Base-by-base conservation (phyloP, 345 rosid species). In the Arabidopsis suecica region DNA sequence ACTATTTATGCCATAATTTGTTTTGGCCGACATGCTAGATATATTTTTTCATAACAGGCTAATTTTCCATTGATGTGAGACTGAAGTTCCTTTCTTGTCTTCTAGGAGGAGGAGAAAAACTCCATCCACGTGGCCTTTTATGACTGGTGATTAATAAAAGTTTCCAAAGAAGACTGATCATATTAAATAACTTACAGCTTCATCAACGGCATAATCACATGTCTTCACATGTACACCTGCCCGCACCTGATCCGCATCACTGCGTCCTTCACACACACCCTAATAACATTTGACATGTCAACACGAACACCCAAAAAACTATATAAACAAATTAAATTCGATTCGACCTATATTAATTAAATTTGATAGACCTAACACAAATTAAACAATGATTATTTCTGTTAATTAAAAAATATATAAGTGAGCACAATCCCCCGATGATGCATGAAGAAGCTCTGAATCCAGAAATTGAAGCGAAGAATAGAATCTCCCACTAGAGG, bases 391-490 rank as follows among this genome's bases (percentile, higher is more conserved):
- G 44, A 62, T 53, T 68, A 32, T 5, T 44, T n/a, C 1, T 12
- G 7, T 57, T 32, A 36, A 10, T 34, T 34, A 28, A 50, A 59
- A 58, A 10, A 45, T 18, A 65, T 44, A 41, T 25, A 32, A 74
- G 32, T 28, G 44, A 76, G 45, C 65, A 62, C 33, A 75, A 63
- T 74, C 67, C 66, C 69, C 47, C 36, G 74, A 80, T 68, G 87
- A 76, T 70, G 86, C 79, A 73, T 62, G 65, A 74, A 40, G 76
- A 77, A 82, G 70, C 84, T 79, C 71, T 40, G 69, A 72, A 72
- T 73, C 45, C 73, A 72, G 55, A 68, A 61, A 50, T 73, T 50
- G 16, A 78, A 51, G 50, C 69, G 51, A 72, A 32, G 76, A 50
- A 78, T 57, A 40, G 1, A 58, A 59, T 59, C 77, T 58, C 3